Percentiles rank a stretch among this genome's conserved stretches.
Evolutionary conservation across 306 rosid species (phyloP).

Genomic region (Cicer pinnatifidum): DNA sequence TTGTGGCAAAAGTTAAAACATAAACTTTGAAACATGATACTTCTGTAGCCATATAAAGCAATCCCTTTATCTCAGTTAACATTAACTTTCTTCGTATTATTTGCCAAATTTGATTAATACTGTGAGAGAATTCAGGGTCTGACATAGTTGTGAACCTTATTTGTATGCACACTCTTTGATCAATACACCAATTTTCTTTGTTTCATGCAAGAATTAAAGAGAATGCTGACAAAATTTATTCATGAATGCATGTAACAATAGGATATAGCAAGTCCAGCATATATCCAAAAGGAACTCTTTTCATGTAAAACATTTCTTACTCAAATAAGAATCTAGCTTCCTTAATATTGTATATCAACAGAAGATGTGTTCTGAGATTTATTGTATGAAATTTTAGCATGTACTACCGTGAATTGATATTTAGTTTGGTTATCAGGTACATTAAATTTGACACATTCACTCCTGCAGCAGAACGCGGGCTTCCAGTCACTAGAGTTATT

Average conservation of each 20-base stretch:
- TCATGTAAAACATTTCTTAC: slow-evolving; percentile 30
- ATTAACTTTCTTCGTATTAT: not conserved
- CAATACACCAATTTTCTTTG: not conserved
- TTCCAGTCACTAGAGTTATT: slow-evolving; percentile 95
- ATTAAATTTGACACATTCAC: slow-evolving; percentile 98
- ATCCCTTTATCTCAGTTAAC: not conserved
- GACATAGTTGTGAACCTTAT: slow-evolving; percentile 2
- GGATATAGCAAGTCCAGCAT: slow-evolving; percentile 15
- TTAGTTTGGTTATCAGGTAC: slow-evolving; percentile 74
- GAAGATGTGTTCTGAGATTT: slow-evolving; percentile 9
- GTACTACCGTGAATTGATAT: slow-evolving; percentile 46
- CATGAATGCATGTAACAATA: slow-evolving; percentile 11
- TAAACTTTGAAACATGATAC: slow-evolving; percentile 1
- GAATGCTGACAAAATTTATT: slow-evolving; percentile 1
- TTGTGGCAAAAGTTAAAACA: not conserved
- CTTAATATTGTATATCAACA: slow-evolving; percentile 13
- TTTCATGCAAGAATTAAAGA: not conserved
- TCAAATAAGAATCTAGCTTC: slow-evolving; percentile 1
- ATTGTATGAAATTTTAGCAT: slow-evolving; percentile 35
- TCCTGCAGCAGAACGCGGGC: slow-evolving; percentile 94
- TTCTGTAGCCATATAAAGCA: too few relatives aligned
- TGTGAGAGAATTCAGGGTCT: slow-evolving; percentile 23
- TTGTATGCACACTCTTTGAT: not conserved
- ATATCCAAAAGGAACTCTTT: not conserved
- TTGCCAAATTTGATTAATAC: not conserved